Evolutionary conservation across 805 yeast species (phyloP).

Genomic region (Wickerhamiella cacticola): DNA sequence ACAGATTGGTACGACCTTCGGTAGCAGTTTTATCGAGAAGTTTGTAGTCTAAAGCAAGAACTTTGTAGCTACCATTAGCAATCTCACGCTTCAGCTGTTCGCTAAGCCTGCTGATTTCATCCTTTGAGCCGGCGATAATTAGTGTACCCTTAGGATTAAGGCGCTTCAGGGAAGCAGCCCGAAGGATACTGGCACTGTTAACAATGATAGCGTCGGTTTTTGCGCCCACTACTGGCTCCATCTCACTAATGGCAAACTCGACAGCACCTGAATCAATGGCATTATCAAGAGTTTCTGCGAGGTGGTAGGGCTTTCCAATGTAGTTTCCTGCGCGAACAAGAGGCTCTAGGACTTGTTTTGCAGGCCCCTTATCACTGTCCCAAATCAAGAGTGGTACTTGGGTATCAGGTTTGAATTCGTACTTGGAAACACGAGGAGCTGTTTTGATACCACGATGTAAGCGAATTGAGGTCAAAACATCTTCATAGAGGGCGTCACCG

Average conservation of each 20-base stretch:
- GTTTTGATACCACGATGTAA: slow-evolving; percentile 21
- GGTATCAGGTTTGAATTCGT: slow-evolving; percentile 50
- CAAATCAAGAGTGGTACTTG: slow-evolving; percentile 16
- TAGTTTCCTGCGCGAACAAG: slow-evolving; percentile 18
- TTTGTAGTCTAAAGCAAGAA: slow-evolving; percentile 51
- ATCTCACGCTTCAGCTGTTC: slow-evolving; percentile 40
- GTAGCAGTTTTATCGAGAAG: slow-evolving; percentile 48
- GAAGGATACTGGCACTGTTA: slow-evolving; percentile 45
- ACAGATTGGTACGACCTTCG: slow-evolving; percentile 58
- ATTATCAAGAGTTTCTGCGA: slow-evolving; percentile 60
- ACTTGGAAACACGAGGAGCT: slow-evolving; percentile 29
- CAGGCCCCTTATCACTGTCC: slow-evolving; percentile 19
- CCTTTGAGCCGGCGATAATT: slow-evolving; percentile 30
- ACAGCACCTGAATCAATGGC: slow-evolving; percentile 58
- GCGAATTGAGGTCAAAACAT: slow-evolving; percentile 43
- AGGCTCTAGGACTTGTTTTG: slow-evolving; percentile 17
- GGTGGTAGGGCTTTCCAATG: slow-evolving; percentile 36
- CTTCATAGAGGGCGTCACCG: slow-evolving; percentile 44
- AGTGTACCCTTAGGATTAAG: slow-evolving; percentile 46
- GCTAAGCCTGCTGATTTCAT: slow-evolving; percentile 43
- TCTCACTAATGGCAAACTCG: slow-evolving; percentile 36
- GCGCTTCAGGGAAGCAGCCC: slow-evolving; percentile 34
- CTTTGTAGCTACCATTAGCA: slow-evolving; percentile 40
- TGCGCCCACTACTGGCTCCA: slow-evolving; percentile 30
- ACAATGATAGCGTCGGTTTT: slow-evolving; percentile 54